Evolutionary conservation across 495 filamentous ascomycete species (phyloP), one percentile per base, ranked within the genome.

Genomic region (Bombardia bombarda): DNA sequence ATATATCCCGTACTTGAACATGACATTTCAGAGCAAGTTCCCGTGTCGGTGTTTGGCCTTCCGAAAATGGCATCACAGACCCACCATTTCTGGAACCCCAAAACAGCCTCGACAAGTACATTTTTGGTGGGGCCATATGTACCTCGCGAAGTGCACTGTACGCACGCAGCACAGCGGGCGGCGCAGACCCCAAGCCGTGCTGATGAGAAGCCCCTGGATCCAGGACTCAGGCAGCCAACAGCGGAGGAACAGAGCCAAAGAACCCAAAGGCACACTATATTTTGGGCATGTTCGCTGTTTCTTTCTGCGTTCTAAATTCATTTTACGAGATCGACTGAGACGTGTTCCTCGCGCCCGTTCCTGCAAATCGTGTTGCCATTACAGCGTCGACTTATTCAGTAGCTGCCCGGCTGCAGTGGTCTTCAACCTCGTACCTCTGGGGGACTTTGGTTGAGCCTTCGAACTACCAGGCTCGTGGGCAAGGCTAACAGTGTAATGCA

Each of bases 131-230:
- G 21, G 20, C 41, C 41, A 43, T 5, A 43, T n/a, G 21, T 35
- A 43, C 31, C 10, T 4, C 25, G 30, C 31, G 22, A 34, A 33
- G 40, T 34, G 17, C 3, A 43, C 30, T 34, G n/a, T 33, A 32
- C n/a, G n/a, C n/a, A n/a, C n/a, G n/a, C 38, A 40, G 22, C 4
- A 5, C 24, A 26, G 10, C 24, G 40, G 40, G 40, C 35, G 8
- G 35, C 35, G 14, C 10, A 35, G 32, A n/a, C 38, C 25, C 16
- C 38, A 41, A 19, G 28, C 9, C 38, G 28, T 41, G 38, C 40
- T 22, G 3, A 14, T 32, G 14, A 26, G 40, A 24, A 66, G 67
- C n/a, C 63, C 42, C 37, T 39, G 33, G 25, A 43, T 38, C 26
- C 36, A 18, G 42, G 42, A 45, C 22, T 36, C 23, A 7, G 32